These are phyloP conservation scores for Fusarium globosum DNA, from an alignment of 2,329 filamentous ascomycete species.

Conservation along the genomic window DNA sequence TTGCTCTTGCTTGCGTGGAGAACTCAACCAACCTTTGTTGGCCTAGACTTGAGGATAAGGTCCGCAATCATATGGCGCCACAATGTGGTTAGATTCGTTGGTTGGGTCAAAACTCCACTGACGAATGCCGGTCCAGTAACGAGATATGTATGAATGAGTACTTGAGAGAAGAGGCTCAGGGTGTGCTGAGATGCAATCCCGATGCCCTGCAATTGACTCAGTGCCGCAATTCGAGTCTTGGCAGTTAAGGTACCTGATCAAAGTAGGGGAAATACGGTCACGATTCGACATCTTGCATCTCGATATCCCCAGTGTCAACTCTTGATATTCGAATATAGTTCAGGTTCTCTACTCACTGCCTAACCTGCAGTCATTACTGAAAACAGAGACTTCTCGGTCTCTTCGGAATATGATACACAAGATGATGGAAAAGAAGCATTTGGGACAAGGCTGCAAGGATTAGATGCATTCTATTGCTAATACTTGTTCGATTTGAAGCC, in stretches of 20 bases:
- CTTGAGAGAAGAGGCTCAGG: background rate
- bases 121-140: slow-evolving; percentile 14
- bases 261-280: background rate
- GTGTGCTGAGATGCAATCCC: background rate
- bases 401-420: slow-evolving; percentile 32
- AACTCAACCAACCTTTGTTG: background rate
- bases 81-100: slow-evolving; percentile 13
- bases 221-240: background rate
- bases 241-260: background rate
- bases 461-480: slow-evolving; percentile 34
- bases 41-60: background rate
- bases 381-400: slow-evolving; percentile 10
- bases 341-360: background rate
- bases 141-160: background rate
- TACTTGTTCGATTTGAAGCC: slow-evolving; percentile 32
- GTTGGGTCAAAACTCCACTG: slow-evolving; percentile 20
- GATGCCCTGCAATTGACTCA: background rate
- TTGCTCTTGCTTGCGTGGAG: background rate
- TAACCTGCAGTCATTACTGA: background rate
- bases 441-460: slow-evolving; percentile 30
- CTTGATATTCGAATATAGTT: background rate
- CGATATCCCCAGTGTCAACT: background rate
- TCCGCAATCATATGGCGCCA: slow-evolving; percentile 4
- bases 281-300: background rate
- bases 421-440: slow-evolving; percentile 20